phyloP scores from a whole-genome alignment of 495 filamentous ascomycete species.

The Annulohypoxylon maeteangense region DNA sequence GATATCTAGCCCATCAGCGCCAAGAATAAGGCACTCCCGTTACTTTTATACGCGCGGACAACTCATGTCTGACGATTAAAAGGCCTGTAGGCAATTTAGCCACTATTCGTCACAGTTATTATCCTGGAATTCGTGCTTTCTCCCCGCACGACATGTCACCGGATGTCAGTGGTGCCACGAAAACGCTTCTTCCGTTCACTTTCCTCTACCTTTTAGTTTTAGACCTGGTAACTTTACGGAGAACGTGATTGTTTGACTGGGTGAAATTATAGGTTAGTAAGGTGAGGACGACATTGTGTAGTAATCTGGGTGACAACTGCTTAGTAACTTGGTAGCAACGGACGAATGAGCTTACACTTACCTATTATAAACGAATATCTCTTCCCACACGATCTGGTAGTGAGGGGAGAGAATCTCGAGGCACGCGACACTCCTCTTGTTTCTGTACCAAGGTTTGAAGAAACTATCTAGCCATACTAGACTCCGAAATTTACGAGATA shows the following conservation, averaged over 20 bases:
- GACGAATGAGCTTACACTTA: neutral
- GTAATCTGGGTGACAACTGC: slow-evolving; percentile 8
- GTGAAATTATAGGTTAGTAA: slow-evolving; percentile 12
- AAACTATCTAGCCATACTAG: neutral
- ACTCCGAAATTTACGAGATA: slow-evolving; percentile 10
- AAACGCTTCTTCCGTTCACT: neutral
- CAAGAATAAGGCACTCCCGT: neutral
- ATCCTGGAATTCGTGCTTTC: neutral
- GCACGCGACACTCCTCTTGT: neutral
- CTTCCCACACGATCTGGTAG: neutral
- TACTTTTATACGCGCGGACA: neutral
- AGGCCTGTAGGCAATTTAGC: neutral
- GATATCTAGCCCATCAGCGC: neutral
- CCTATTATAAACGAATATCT: neutral
- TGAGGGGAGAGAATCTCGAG: neutral
- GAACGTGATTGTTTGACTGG: neutral
- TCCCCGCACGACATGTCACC: neutral
- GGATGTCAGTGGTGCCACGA: neutral
- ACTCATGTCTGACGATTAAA: neutral
- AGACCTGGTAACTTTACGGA: slow-evolving; percentile 15
- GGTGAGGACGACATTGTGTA: slow-evolving; percentile 7
- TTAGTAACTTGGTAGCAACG: slow-evolving; percentile 12
- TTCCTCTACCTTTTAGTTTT: neutral
- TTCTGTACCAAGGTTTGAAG: neutral
- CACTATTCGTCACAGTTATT: neutral